Percentiles rank a stretch among this genome's conserved stretches.
phyloP scores from a whole-genome alignment of 768 basidiomycete genomes.

The Kockovaella imperatae region DNA sequence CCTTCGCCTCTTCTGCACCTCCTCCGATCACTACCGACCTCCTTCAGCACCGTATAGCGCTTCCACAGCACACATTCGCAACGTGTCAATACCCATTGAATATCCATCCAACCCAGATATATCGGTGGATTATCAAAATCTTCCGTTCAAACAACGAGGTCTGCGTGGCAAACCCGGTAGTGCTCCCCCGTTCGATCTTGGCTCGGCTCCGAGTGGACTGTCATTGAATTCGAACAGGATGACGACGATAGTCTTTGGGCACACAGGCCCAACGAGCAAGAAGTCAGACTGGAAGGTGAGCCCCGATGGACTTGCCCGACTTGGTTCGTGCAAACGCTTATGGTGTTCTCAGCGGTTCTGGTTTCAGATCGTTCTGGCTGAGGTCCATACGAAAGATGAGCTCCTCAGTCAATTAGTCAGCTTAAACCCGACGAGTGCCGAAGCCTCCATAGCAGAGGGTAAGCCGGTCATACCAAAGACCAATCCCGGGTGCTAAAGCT shows the following conservation, averaged over 20 bases:
- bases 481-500: too few relatives aligned
- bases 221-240: conserved; percentile 16
- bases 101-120: conserved; percentile 38
- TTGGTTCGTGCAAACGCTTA: background rate
- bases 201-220: conserved; percentile 15
- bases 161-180: conserved; percentile 40
- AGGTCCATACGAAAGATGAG: conserved; percentile 61
- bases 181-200: conserved; percentile 41
- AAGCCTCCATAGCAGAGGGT: conserved; percentile 65
- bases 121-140: conserved; percentile 20
- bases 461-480: too few relatives aligned
- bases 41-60: conserved; percentile 10
- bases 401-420: conserved; percentile 64
- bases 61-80: conserved; percentile 10
- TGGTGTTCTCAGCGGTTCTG: conserved; percentile 63
- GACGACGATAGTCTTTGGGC: conserved; percentile 25
- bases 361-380: conserved; percentile 74
- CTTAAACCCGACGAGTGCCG: conserved; percentile 57
- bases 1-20: conserved; percentile 44
- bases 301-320: background rate
- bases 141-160: conserved; percentile 37
- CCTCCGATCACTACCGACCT: conserved; percentile 39
- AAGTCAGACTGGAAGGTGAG: conserved; percentile 44
- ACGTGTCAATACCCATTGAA: conserved; percentile 32
- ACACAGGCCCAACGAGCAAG: conserved; percentile 41